Percentiles rank a stretch among this genome's conserved stretches.
Conservation (phyloP, 306 rosid species). For the Trifolium repens region DNA sequence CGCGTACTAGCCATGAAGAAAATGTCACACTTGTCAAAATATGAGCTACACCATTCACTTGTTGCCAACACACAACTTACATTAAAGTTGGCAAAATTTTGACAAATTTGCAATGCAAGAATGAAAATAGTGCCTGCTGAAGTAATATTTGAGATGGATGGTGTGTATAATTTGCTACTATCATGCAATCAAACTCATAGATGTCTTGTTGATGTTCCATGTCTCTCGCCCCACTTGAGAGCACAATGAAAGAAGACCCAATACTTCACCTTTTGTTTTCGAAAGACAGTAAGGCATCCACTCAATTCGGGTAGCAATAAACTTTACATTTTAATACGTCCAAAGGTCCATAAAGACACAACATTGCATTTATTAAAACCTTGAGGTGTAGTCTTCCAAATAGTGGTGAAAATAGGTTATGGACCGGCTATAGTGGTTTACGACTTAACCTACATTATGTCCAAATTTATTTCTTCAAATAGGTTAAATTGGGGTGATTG, state of each 20-base stretch:
- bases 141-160: neutral
- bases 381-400: too few species aligned
- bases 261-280: neutral
- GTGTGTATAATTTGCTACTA: neutral
- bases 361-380: too few species aligned
- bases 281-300: neutral
- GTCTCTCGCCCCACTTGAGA: neutral
- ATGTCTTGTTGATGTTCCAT: neutral
- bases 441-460: too few species aligned
- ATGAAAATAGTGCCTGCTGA: too few species aligned
- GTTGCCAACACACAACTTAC: neutral
- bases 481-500: too few species aligned
- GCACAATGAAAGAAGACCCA: neutral
- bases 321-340: neutral
- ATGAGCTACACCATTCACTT: neutral
- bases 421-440: too few species aligned
- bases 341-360: too few species aligned
- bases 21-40: too few species aligned
- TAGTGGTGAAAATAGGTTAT: too few species aligned
- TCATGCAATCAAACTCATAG: neutral
- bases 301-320: neutral
- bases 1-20: too few species aligned
- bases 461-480: too few species aligned
- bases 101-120: neutral
- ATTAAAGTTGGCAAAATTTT: neutral